These are phyloP conservation scores for Simplicillium sp. DNA, from an alignment of 2,329 filamentous ascomycete genomes.

Conservation along the genomic window DNA sequence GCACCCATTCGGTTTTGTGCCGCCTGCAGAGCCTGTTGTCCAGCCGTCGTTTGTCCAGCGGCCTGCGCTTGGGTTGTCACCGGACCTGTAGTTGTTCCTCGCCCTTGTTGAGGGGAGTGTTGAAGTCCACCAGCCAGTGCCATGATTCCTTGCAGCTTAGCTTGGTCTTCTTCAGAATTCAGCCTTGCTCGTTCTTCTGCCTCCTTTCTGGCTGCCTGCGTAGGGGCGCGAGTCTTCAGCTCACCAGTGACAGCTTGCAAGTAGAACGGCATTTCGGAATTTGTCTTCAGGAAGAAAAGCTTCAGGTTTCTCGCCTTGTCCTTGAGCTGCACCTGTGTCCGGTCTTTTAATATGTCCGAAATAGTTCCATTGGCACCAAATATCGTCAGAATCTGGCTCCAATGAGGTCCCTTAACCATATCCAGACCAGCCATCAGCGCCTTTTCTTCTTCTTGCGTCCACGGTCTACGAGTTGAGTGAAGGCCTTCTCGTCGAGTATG, in stretches of 20 bases:
- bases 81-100: conserved; percentile 12
- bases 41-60: too few species aligned
- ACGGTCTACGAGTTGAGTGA: conserved; percentile 62
- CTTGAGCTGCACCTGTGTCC: conserved; percentile 86
- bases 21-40: conserved; percentile 13
- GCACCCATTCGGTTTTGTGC: conserved; percentile 9
- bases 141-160: conserved; percentile 51
- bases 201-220: conserved; percentile 60
- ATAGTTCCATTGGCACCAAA: conserved; percentile 74
- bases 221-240: conserved; percentile 74
- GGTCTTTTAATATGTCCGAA: conserved; percentile 75
- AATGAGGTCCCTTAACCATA: conserved; percentile 82
- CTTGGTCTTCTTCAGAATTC: conserved; percentile 50
- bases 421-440: conserved; percentile 83
- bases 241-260: conserved; percentile 83
- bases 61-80: too few species aligned
- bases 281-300: conserved; percentile 84
- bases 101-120: conserved; percentile 22
- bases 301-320: conserved; percentile 88
- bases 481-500: conserved; percentile 47
- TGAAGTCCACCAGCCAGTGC: conserved; percentile 43
- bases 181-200: conserved; percentile 53
- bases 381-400: conserved; percentile 80
- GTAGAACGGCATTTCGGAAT: conserved; percentile 83
- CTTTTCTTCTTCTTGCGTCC: conserved; percentile 84